Conservation (phyloP, 1,284 basidiomycete species). For the Heterobasidion occidentale region DNA sequence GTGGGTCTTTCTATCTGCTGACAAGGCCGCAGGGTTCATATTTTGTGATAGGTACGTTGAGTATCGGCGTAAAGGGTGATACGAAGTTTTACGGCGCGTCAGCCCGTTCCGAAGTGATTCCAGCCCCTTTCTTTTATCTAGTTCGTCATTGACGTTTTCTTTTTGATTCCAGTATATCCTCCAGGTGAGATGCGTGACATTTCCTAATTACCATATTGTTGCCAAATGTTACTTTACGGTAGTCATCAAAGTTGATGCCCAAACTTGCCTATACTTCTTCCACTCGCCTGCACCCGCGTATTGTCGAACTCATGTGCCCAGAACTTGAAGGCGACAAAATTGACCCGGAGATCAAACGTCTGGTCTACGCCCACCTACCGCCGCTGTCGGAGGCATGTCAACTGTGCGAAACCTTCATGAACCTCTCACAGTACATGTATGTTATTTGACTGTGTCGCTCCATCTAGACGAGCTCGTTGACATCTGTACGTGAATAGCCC, state of each 20-base stretch:
- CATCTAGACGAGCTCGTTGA: background rate
- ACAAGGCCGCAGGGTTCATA: background rate
- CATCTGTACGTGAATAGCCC: background rate
- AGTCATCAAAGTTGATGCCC: background rate
- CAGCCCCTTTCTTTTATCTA: background rate
- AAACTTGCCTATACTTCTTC: slow-evolving; percentile 3
- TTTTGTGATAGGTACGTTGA: slow-evolving; percentile 45
- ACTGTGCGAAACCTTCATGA: slow-evolving; percentile 10
- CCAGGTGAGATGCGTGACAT: slow-evolving; percentile 26
- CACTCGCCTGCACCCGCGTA: slow-evolving; percentile 11
- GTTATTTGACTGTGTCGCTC: background rate
- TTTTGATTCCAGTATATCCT: slow-evolving; percentile 37
- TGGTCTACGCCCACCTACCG: slow-evolving; percentile 10
- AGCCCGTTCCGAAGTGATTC: slow-evolving; percentile 51
- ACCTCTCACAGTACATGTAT: slow-evolving; percentile 10
- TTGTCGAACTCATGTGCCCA: slow-evolving; percentile 11
- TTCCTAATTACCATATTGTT: background rate
- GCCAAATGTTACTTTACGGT: background rate
- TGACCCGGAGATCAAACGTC: slow-evolving; percentile 10
- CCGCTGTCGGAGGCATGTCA: slow-evolving; percentile 11
- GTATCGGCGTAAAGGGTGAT: slow-evolving; percentile 45
- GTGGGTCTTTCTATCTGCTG: slow-evolving; percentile 21
- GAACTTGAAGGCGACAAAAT: slow-evolving; percentile 10
- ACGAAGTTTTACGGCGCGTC: slow-evolving; percentile 53
- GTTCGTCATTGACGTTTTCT: background rate